A percentile compares a stretch with the other conserved stretches of the same genome.
These are phyloP conservation scores for Rhynchosporium secalis DNA, from an alignment of 2,329 filamentous ascomycete genomes.

Conservation along the genomic window DNA sequence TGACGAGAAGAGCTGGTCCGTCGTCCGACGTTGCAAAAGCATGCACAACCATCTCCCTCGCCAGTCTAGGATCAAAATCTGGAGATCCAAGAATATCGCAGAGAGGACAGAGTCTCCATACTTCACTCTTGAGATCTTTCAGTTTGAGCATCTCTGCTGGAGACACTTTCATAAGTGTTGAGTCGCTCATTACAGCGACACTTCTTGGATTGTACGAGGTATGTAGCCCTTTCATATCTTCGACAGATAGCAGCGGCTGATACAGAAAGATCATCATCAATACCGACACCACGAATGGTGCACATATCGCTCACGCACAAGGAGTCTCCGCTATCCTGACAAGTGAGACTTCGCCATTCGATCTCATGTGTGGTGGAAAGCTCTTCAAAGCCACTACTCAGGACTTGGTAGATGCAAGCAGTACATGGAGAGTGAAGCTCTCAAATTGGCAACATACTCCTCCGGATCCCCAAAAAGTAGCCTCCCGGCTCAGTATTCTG, in stretches of 20 bases:
- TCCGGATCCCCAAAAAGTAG: neutral
- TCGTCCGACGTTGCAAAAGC: constrained; percentile 5
- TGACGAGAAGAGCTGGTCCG: neutral
- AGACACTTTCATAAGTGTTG: constrained; percentile 9
- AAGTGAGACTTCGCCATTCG: constrained; percentile 1
- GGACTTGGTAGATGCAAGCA: no score
- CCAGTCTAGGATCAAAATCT: neutral
- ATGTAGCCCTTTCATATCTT: neutral
- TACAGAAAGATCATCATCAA: constrained; percentile 2
- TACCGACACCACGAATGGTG: neutral
- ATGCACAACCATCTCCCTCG: constrained; percentile 8
- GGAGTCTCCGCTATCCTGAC: constrained; percentile 4
- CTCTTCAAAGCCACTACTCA: neutral
- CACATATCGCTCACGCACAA: constrained; percentile 10
- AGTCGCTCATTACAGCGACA: constrained; percentile 10
- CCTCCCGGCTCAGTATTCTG: neutral
- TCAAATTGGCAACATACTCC: constrained; percentile 10
- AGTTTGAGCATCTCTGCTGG: constrained; percentile 4
- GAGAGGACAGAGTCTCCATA: neutral
- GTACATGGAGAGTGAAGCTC: neutral
- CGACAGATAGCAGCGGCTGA: neutral
- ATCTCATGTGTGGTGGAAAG: constrained; percentile 2
- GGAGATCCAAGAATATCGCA: neutral
- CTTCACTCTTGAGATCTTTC: neutral
- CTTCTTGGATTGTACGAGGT: constrained; percentile 9